These are phyloP conservation scores for Filobasidium uniguttulatum DNA, from an alignment of 1,284 basidiomycete genomes.

Conservation along the genomic window DNA sequence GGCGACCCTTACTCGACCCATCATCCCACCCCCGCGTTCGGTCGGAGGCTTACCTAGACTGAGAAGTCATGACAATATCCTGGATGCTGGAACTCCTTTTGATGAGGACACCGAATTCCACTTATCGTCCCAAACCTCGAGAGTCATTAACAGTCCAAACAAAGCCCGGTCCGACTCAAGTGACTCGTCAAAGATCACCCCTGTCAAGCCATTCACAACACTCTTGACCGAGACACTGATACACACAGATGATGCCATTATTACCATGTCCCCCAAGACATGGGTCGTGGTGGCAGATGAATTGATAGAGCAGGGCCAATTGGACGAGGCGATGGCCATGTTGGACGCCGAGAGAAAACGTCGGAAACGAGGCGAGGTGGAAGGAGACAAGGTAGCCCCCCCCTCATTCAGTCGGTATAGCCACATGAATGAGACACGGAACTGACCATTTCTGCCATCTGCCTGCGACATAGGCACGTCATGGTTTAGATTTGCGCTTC, in stretches of 20 bases:
- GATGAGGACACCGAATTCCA: conserved; percentile 30
- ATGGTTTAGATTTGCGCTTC: conserved; percentile 31
- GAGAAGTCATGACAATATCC: background rate
- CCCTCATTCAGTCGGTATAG: background rate
- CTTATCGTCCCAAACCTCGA: conserved; percentile 20
- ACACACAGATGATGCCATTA: conserved; percentile 30
- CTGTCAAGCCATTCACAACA: conserved; percentile 20
- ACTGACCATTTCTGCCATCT: background rate
- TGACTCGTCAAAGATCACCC: background rate
- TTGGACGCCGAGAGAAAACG: conserved; percentile 32
- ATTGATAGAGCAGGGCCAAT: conserved; percentile 28
- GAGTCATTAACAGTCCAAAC: background rate
- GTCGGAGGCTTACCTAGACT: background rate
- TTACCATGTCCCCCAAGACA: conserved; percentile 32
- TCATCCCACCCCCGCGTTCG: background rate
- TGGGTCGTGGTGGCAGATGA: conserved; percentile 30
- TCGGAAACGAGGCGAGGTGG: conserved; percentile 29
- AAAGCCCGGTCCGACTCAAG: no score
- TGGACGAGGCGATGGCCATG: conserved; percentile 33
- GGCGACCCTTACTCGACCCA: background rate
- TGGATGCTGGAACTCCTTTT: conserved; percentile 5
- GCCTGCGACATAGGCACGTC: conserved; percentile 22
- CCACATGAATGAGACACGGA: background rate
- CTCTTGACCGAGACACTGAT: conserved; percentile 34
- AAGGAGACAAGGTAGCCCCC: conserved; percentile 26